Evolutionary conservation across 768 basidiomycete species (phyloP).

Genomic region (Mycena kentingensis): DNA sequence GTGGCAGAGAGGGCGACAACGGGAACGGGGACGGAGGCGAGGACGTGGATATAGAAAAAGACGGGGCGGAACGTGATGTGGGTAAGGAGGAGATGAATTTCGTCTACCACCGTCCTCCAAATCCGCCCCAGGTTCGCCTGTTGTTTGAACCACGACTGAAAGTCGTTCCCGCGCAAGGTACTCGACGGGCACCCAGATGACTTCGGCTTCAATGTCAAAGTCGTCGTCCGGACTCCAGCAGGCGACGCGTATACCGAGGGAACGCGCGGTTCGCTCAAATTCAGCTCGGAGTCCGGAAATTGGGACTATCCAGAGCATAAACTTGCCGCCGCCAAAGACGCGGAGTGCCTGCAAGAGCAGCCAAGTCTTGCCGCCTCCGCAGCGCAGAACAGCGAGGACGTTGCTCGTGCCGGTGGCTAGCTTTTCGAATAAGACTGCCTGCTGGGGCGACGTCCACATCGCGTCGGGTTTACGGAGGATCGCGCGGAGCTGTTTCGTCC

Average conservation of each 20-base stretch:
- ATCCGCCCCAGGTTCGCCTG: neutral
- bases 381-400: slow-evolving; percentile 1
- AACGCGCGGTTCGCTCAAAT: neutral
- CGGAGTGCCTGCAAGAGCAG: neutral
- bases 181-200: slow-evolving; percentile 3
- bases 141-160: neutral
- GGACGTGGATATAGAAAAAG: neutral
- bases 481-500: neutral
- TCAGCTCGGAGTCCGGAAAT: slow-evolving; percentile 1
- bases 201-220: neutral
- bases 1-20: slow-evolving; percentile 1
- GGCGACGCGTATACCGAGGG: neutral
- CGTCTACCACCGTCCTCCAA: slow-evolving; percentile 4
- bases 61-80: slow-evolving; percentile 5
- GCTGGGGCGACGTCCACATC: neutral
- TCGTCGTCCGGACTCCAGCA: neutral
- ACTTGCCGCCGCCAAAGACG: neutral
- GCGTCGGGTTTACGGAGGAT: neutral
- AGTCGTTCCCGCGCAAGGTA: neutral
- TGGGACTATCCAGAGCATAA: neutral
- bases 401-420: slow-evolving; percentile 1
- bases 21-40: neutral
- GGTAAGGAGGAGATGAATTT: slow-evolving; percentile 2
- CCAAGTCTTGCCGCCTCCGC: slow-evolving; percentile 5
- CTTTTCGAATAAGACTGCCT: slow-evolving; percentile 4